Conservation (phyloP, 2,329 filamentous ascomycete species). For the Diaporthe sp. region DNA sequence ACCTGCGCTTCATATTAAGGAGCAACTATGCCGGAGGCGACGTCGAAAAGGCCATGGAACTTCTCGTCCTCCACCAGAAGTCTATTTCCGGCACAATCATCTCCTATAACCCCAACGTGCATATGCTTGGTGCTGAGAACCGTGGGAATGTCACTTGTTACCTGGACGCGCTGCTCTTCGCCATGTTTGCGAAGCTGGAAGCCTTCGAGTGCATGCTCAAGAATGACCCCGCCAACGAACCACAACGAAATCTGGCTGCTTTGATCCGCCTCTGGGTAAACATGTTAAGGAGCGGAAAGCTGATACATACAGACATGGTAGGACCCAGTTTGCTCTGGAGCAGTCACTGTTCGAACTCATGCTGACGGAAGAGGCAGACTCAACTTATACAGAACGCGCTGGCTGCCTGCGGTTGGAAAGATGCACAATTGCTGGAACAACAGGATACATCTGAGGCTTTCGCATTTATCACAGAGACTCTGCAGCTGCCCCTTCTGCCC, state of each 20-base stretch:
- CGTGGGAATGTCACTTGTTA: conserved; percentile 92
- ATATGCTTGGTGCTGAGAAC: conserved; percentile 89
- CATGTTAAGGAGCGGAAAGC: conserved; percentile 83
- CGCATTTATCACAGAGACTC: conserved; percentile 90
- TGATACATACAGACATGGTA: conserved; percentile 89
- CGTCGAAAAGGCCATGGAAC: conserved; percentile 78
- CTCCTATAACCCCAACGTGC: conserved; percentile 77
- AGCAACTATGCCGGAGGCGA: conserved; percentile 77
- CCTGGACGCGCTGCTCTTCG: conserved; percentile 89
- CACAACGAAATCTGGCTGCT: conserved; percentile 79
- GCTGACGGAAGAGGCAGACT: conserved; percentile 67
- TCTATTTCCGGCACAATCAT: conserved; percentile 84
- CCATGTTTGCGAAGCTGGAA: conserved; percentile 92
- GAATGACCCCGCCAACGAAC: conserved; percentile 79
- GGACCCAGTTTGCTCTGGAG: conserved; percentile 43
- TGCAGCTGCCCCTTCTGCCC: conserved; percentile 88
- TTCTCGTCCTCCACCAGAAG: conserved; percentile 83
- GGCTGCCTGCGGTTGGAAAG: conserved; percentile 88
- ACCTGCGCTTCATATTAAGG: conserved; percentile 67
- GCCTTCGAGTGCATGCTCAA: conserved; percentile 95
- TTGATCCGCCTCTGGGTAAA: conserved; percentile 93
- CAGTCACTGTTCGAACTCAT: neutral
- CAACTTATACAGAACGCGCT: conserved; percentile 85
- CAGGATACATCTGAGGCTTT: conserved; percentile 98
- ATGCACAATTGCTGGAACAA: conserved; percentile 81